Conservation (phyloP, 2,329 filamentous ascomycete genomes). For the Monosporascus sp. region DNA sequence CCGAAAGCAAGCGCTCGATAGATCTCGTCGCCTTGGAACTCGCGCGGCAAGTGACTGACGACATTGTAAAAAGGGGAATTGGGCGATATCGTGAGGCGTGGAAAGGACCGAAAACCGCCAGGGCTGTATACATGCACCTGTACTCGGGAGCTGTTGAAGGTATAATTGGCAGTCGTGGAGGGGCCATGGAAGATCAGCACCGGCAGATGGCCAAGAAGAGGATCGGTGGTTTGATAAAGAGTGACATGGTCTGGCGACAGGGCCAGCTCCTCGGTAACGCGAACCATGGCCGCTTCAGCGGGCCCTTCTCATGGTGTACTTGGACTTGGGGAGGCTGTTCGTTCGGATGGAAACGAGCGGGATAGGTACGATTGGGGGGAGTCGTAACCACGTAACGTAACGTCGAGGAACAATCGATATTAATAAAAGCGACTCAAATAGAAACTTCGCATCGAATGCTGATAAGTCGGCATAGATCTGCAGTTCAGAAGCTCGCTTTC, state of each 20-base stretch:
- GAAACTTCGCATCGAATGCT: too few relatives aligned
- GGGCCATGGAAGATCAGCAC: slow-evolving; percentile 89
- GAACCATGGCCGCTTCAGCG: slow-evolving; percentile 64
- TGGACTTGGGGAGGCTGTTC: slow-evolving; percentile 6
- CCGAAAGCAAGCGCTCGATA: slow-evolving; percentile 88
- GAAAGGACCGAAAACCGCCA: slow-evolving; percentile 83
- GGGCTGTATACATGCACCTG: slow-evolving; percentile 89
- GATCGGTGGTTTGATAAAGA: slow-evolving; percentile 86
- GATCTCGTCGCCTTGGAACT: slow-evolving; percentile 92
- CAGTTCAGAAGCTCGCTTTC: not conserved
- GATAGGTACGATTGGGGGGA: slow-evolving; percentile 8
- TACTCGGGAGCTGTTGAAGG: slow-evolving; percentile 83
- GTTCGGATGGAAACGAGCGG: slow-evolving; percentile 8
- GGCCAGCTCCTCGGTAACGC: slow-evolving; percentile 70
- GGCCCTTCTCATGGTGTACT: slow-evolving; percentile 33
- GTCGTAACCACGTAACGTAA: slow-evolving; percentile 11
- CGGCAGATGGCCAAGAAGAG: slow-evolving; percentile 72
- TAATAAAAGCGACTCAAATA: slow-evolving; percentile 2
- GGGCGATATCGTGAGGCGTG: slow-evolving; percentile 86
- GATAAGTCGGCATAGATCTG: too few relatives aligned
- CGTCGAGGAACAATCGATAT: slow-evolving; percentile 6
- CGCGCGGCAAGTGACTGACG: slow-evolving; percentile 82
- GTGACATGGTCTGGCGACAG: slow-evolving; percentile 76
- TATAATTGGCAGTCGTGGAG: slow-evolving; percentile 82
- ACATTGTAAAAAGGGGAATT: slow-evolving; percentile 87